Base-by-base conservation (phyloP, 768 basidiomycete species). In the Rhodotorula graminis region DNA sequence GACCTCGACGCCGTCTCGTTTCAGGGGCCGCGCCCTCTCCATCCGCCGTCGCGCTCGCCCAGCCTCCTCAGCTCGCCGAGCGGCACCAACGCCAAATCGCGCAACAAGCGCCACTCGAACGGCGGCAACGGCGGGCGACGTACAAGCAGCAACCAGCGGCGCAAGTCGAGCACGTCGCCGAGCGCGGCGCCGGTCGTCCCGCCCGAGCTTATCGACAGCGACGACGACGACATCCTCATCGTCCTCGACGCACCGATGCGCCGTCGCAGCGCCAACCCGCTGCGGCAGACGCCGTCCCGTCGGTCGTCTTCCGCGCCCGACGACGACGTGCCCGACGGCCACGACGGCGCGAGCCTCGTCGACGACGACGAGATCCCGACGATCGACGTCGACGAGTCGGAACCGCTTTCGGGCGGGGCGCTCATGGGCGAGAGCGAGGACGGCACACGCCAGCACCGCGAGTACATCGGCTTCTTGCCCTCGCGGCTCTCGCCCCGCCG, bases 1-100 rank as follows among this genome's bases (percentile, higher is more conserved):
- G 74, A 75, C 31, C 71, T 75, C 65, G 71, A 72, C n/a, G 50
- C 74, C 31, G 40, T 75, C 47, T 66, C 70, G 27, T 72, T 75
- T 62, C 46, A 19, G n/a, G 52, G 21, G 23, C 47, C 70, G 6
- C 71, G 64, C 9, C 50, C 67, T 23, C 44, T 69, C 18, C 42
- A 52, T 55, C 49, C 53, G 14, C 44, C 37, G 5, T 37, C 65
- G 27, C 57, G 44, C 27, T 44, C 64, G 7, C 37, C 58, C 37
- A 23, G 12, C 2, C 52, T 58, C 8, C 49, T 27, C 8, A 15
- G 42, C 6, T 61, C 66, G 2, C 50, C 59, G 49, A 59, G 27
- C 21, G 18, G 2, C 55, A 46, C 53, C 23, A 25, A 21, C 1
- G 12, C 25, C 10, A 37, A 50, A 16, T 56, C 58, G 3, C 56